These are phyloP conservation scores for Blumeria hordei DNA, from an alignment of 2,329 filamentous ascomycete species.

Conservation along the genomic window DNA sequence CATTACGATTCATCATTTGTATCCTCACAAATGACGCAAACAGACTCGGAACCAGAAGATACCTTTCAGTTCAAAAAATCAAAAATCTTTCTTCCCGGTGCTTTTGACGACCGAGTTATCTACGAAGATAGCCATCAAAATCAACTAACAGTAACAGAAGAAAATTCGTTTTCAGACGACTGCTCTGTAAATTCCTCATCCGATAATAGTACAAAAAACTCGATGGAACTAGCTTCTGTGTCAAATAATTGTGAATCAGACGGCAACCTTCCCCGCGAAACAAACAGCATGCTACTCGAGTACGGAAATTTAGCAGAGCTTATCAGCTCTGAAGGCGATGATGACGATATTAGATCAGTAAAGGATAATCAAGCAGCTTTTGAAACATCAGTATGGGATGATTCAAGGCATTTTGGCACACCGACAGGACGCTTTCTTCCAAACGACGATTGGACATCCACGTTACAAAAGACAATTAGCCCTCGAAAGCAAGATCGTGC, in stretches of 20 bases:
- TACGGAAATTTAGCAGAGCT: slow-evolving; percentile 58
- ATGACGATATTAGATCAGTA: slow-evolving; percentile 22
- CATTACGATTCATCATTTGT: slow-evolving; percentile 10
- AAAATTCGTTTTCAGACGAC: slow-evolving; percentile 77
- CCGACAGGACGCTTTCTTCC: slow-evolving; percentile 32
- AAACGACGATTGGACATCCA: slow-evolving; percentile 78
- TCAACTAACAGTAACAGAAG: slow-evolving; percentile 17
- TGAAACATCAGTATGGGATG: slow-evolving; percentile 34
- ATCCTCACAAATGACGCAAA: slow-evolving; percentile 16
- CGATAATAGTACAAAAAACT: slow-evolving; percentile 26
- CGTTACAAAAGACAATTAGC: slow-evolving; percentile 81
- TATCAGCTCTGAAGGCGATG: slow-evolving; percentile 24
- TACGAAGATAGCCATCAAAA: slow-evolving; percentile 28
- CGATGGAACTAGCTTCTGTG: slow-evolving; percentile 38
- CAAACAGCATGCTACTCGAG: slow-evolving; percentile 56
- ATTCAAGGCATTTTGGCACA: slow-evolving; percentile 32
- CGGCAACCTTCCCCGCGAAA: slow-evolving; percentile 41
- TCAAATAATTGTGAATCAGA: slow-evolving; percentile 55
- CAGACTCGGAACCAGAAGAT: slow-evolving; percentile 15
- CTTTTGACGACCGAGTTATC: slow-evolving; percentile 41
- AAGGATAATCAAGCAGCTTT: slow-evolving; percentile 33
- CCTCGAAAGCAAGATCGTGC: slow-evolving; percentile 80
- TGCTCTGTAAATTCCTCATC: slow-evolving; percentile 65
- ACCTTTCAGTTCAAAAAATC: slow-evolving; percentile 15
- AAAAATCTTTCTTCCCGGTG: slow-evolving; percentile 39